Base-by-base conservation (phyloP, 768 basidiomycete species). In the Fibroporia radiculosa region DNA sequence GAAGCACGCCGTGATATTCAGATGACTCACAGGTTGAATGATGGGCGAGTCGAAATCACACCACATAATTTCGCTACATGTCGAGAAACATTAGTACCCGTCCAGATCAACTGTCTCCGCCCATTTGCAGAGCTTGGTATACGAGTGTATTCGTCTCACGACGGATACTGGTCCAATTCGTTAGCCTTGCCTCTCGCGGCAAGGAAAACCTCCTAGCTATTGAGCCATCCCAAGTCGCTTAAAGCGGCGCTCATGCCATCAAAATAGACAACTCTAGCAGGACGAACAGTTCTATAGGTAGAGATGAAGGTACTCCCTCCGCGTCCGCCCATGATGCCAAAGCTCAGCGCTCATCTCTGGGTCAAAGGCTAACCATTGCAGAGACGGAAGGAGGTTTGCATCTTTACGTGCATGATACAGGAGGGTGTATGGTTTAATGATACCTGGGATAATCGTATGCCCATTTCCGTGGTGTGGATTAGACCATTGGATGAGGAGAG, bases 321-420 rank as follows among this genome's bases (percentile, higher is more conserved):
- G 19, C 26, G 26, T 16, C 35, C 45, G 16, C 25, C 45, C 45
- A 46, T 46, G 37, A 46, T 46, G 37, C 45, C 45, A 20, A 31
- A 46, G 28, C 45, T 46, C 45, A 46, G 39, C 45, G 28, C 45
- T 46, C 45, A 46, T 46, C 45, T 46, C 45, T 6, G 45, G 37
- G 25, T 46, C 45, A 24, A 46, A 46, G 6, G 45, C 45, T 13
- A 46, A 46, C 45, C 45, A 46, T 38, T 46, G 37, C n/a, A 27
- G 36, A 23, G 41, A 42, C 1, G 45, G 24, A 22, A 23, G 32
- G 20, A 29, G 12, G 19, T 22, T 18, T 6, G 36, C 2, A 16
- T 38, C 38, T 20, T 20, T 46, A 28, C 45, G 45, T 24, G 45
- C 45, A 46, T 46, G 45, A 20, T 46, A 46, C 4, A 46, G 37